Percentiles rank a stretch among this genome's conserved stretches.
phyloP scores from a whole-genome alignment of 495 filamentous ascomycete species.

The Lasiosphaeria miniovina region DNA sequence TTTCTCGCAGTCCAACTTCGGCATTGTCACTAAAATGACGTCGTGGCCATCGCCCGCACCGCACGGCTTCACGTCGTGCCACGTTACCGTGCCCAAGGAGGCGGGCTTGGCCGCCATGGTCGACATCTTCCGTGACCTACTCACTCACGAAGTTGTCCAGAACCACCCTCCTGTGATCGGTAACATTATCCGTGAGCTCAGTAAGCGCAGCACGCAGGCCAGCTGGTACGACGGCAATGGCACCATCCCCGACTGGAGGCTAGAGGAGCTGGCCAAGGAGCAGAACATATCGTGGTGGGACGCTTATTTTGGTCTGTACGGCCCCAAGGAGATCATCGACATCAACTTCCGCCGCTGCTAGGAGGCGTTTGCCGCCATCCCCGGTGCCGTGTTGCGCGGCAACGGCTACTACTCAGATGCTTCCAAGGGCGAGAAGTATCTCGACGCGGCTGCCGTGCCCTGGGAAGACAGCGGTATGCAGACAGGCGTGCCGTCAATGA shows the following conservation, averaged over 20 bases:
- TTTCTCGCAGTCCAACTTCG: slow-evolving; percentile 46
- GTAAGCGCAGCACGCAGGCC: slow-evolving; percentile 12
- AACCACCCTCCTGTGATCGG: slow-evolving; percentile 43
- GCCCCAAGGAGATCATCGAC: slow-evolving; percentile 28
- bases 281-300: slow-evolving; percentile 13
- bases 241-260: slow-evolving; percentile 15
- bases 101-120: slow-evolving; percentile 31
- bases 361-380: slow-evolving; percentile 26
- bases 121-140: slow-evolving; percentile 34
- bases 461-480: slow-evolving; percentile 9
- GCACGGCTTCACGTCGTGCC: slow-evolving; percentile 44
- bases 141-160: slow-evolving; percentile 32
- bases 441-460: slow-evolving; percentile 5
- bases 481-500: slow-evolving; percentile 12
- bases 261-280: slow-evolving; percentile 13
- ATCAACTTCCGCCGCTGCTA: slow-evolving; percentile 12
- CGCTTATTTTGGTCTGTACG: slow-evolving; percentile 40
- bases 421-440: slow-evolving; percentile 12
- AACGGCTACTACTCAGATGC: slow-evolving; percentile 10
- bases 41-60: slow-evolving; percentile 42
- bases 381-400: slow-evolving; percentile 19
- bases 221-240: slow-evolving; percentile 14
- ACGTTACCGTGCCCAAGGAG: slow-evolving; percentile 43
- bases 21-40: slow-evolving; percentile 45
- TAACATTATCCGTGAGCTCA: slow-evolving; percentile 32